Percentiles rank a stretch among this genome's conserved stretches.
These are phyloP conservation scores for Tausonia pullulans DNA, from an alignment of 1,284 basidiomycete genomes.

Conservation along the genomic window DNA sequence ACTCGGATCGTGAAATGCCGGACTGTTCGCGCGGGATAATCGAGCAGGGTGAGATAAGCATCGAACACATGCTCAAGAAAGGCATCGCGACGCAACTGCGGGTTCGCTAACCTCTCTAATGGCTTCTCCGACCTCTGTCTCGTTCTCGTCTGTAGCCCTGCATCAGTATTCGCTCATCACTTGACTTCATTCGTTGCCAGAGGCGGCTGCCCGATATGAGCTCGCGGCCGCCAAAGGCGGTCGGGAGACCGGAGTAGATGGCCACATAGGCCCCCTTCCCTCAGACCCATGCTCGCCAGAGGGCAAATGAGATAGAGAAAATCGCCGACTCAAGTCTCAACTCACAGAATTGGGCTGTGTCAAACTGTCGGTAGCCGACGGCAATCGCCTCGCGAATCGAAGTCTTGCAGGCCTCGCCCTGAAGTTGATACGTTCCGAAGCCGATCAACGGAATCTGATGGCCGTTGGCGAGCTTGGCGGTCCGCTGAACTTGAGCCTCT, in stretches of 20 bases:
- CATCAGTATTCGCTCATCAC: background rate
- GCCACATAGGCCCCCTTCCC: no score
- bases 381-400: conserved; percentile 72
- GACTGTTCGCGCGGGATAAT: conserved; percentile 2
- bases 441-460: conserved; percentile 15
- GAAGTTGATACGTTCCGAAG: conserved; percentile 17
- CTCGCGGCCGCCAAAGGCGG: no score
- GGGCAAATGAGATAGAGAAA: background rate
- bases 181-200: background rate
- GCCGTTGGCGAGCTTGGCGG: background rate
- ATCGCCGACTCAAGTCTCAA: background rate
- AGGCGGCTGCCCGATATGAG: background rate
- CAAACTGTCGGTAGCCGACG: conserved; percentile 29
- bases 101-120: conserved; percentile 13
- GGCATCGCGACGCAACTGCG: background rate
- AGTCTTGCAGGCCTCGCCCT: conserved; percentile 43
- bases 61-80: no score
- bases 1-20: conserved; percentile 13
- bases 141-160: conserved; percentile 18
- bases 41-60: no score
- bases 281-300: no score
- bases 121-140: conserved; percentile 17
- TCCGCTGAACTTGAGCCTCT: no score
- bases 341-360: conserved; percentile 19
- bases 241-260: no score